Evolutionary conservation across 768 basidiomycete genomes (phyloP), one percentile per base, ranked within the genome.

Genomic region (Fomitopsis serialis): DNA sequence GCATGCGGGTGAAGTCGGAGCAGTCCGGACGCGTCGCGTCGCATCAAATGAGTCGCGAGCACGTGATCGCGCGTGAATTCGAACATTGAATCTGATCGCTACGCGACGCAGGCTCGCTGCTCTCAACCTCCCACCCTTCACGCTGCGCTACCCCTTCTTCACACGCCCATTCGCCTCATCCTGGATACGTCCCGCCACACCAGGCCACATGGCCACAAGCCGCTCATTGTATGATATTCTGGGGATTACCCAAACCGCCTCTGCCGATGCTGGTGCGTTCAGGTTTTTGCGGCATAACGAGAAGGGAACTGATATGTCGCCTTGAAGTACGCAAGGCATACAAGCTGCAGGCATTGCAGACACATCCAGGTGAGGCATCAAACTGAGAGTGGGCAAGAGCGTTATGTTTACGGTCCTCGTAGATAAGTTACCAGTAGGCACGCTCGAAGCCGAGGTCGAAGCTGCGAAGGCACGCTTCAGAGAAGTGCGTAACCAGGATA

Each of bases 261-360:
- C 64, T 6, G 57, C 62, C 17, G 68, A 69, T 42, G 63, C 65
- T 54, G 59, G 68, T 69, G 48, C 27, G 65, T 52, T 12, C 6
- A 25, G 13, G 23, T 36, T 24, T 21, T 17, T 10, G 7, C 15
- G 46, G 5, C 23, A 3, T 23, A 23, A 17, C 23, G 27, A 21
- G 11, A 23, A 36, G 45, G 36, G 49, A 10, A 37, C 48, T 23
- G 29, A 34, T 21, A 21, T 23, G 34, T 22, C 19, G 12, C 27
- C 22, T n/a, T 15, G 40, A 46, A 67, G 67, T 69, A n/a, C 61
- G 66, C 47, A 66, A 61, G 52, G 68, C 66, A 27, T 69, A 66
- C 48, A 66, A 62, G 56, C 45, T 61, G 23, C 59, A 58, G 50
- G 60, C 63, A 10, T 51, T 70, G 12, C 61, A 65, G 47, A 68